phyloP scores from a whole-genome alignment of 306 rosid species.

The Nissolia schottii region DNA sequence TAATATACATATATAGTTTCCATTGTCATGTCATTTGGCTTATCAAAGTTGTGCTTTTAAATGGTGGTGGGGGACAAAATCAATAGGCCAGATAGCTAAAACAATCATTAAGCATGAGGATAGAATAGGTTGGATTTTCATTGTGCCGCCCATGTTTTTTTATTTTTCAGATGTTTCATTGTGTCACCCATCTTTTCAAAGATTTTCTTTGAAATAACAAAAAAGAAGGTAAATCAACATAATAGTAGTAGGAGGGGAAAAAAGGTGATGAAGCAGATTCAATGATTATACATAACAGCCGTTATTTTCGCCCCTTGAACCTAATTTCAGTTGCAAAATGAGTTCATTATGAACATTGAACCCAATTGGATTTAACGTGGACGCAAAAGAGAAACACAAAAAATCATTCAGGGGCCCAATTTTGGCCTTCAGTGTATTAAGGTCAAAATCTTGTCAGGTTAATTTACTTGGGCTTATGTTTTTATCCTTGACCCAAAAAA shows the following conservation, averaged over 20 bases:
- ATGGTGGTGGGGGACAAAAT: constrained; percentile 50
- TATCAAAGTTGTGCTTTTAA: constrained; percentile 37
- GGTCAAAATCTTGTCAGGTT: neutral
- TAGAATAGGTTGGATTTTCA: constrained; percentile 27
- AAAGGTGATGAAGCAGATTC: constrained; percentile 16
- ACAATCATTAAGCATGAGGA: constrained; percentile 59
- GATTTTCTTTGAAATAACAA: neutral
- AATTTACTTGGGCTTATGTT: neutral
- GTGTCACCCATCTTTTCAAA: constrained; percentile 24
- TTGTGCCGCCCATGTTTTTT: constrained; percentile 25
- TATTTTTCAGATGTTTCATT: no score
- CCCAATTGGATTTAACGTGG: neutral
- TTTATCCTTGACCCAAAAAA: neutral
- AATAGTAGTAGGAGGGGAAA: no score
- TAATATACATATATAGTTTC: constrained; percentile 13
- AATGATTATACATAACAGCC: constrained; percentile 9
- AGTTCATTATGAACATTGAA: neutral
- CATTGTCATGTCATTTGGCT: constrained; percentile 39
- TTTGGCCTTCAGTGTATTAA: neutral
- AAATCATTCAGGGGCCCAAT: neutral
- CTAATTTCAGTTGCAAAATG: constrained; percentile 24
- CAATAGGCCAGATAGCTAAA: constrained; percentile 33
- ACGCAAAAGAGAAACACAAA: neutral
- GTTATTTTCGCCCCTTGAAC: constrained; percentile 30
- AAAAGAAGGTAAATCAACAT: neutral